Percentiles rank a stretch among this genome's conserved stretches.
These are phyloP conservation scores for Senecio squalidus DNA, from an alignment of 140 eudicot genomes.

Conservation along the genomic window DNA sequence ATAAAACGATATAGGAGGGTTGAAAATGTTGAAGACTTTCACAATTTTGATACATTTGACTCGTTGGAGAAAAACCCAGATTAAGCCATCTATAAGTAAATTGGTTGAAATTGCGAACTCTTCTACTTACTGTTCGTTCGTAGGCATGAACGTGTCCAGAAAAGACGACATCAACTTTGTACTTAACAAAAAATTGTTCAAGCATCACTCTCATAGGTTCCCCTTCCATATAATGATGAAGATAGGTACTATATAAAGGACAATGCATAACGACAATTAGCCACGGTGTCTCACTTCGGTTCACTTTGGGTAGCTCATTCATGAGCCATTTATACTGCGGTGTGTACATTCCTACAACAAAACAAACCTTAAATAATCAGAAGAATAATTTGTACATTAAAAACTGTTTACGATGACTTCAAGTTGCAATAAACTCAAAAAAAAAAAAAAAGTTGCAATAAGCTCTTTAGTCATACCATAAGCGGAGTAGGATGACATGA, in stretches of 20 bases:
- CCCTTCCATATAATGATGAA: constrained; percentile 91
- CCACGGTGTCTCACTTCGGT: constrained; percentile 95
- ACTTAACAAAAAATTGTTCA: constrained; percentile 63
- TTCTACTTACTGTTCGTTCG: constrained; percentile 81
- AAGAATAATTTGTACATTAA: background rate
- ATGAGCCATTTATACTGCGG: constrained; percentile 84
- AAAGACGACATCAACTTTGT: constrained; percentile 84
- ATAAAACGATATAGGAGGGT: too few relatives aligned
- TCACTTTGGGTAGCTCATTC: constrained; percentile 73
- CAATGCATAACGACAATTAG: constrained; percentile 83
- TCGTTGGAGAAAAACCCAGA: too few relatives aligned
- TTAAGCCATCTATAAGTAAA: too few relatives aligned
- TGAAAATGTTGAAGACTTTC: too few relatives aligned
- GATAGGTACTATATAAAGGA: constrained; percentile 69
- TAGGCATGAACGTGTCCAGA: constrained; percentile 98
- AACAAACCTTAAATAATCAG: background rate
- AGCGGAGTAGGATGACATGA: constrained; percentile 92
- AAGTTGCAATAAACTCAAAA: too few relatives aligned
- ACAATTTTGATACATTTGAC: too few relatives aligned
- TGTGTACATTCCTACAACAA: constrained; percentile 66
- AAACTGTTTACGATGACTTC: background rate
- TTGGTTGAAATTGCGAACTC: too few relatives aligned
- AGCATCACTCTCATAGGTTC: constrained; percentile 91
- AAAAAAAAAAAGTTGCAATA: too few relatives aligned
- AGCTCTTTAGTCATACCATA: constrained; percentile 39